phyloP scores from a whole-genome alignment of 768 basidiomycete genomes.

The Amanita brunnescens region DNA sequence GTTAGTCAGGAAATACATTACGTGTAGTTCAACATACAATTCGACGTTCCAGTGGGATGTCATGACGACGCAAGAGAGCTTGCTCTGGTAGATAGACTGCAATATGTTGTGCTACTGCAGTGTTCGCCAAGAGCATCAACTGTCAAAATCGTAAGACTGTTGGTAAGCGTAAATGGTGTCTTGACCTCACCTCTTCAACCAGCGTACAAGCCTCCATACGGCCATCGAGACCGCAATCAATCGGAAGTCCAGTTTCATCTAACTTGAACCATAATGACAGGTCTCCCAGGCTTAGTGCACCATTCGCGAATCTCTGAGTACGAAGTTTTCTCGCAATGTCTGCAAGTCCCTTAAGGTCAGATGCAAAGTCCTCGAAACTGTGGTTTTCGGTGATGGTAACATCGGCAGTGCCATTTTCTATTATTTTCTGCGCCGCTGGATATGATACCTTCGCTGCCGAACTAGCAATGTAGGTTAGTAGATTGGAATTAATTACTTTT shows the following conservation, averaged over 20 bases:
- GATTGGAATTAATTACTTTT: not conserved
- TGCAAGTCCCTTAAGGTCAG: slow-evolving; percentile 66
- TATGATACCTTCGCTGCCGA: slow-evolving; percentile 86
- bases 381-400: slow-evolving; percentile 52
- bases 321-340: slow-evolving; percentile 67
- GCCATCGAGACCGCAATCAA: slow-evolving; percentile 65
- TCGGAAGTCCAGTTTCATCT: slow-evolving; percentile 70
- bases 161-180: not conserved
- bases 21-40: slow-evolving; percentile 41
- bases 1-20: slow-evolving; percentile 9
- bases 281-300: slow-evolving; percentile 66
- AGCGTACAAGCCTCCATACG: slow-evolving; percentile 67
- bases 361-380: slow-evolving; percentile 49
- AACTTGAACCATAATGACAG: slow-evolving; percentile 68
- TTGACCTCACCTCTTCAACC: slow-evolving; percentile 74
- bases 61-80: slow-evolving; percentile 92
- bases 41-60: slow-evolving; percentile 85
- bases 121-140: slow-evolving; percentile 95
- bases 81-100: slow-evolving; percentile 95
- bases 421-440: slow-evolving; percentile 67
- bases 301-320: slow-evolving; percentile 65
- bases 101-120: slow-evolving; percentile 84
- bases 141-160: slow-evolving; percentile 19
- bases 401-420: slow-evolving; percentile 59
- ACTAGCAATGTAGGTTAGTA: slow-evolving; percentile 29